Evolutionary conservation across 73 alveolate species (phyloP).

Genomic region (Paramecium primaurelia): DNA sequence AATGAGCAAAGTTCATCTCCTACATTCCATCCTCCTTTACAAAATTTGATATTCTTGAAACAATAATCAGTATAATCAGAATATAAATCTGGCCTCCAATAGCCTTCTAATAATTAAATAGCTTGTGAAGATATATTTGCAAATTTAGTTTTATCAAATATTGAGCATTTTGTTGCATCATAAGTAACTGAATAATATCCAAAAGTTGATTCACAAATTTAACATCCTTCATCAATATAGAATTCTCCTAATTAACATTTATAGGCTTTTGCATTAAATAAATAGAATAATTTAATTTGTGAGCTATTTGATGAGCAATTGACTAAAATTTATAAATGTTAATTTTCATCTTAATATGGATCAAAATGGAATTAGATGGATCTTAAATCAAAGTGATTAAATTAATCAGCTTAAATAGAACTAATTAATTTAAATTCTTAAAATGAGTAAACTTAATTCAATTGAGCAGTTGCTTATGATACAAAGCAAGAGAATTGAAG

Average conservation of each 20-base stretch:
- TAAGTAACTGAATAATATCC: neutral
- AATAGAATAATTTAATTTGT: neutral
- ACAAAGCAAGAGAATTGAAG: neutral
- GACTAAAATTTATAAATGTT: neutral
- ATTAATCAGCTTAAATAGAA: neutral
- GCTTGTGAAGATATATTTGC: neutral
- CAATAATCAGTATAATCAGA: neutral
- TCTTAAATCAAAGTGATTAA: neutral
- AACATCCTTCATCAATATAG: neutral
- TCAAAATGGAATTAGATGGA: neutral
- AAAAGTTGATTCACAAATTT: neutral
- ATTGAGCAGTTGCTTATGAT: neutral
- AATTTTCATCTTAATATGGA: neutral
- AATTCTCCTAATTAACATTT: neutral
- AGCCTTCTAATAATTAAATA: neutral
- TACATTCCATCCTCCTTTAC: conserved; percentile 8
- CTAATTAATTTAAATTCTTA: neutral
- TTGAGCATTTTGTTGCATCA: neutral
- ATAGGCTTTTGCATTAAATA: neutral
- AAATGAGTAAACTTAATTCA: neutral
- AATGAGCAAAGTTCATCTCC: neutral
- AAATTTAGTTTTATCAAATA: neutral
- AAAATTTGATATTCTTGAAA: neutral
- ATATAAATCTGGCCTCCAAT: neutral
- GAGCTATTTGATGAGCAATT: neutral